Evolutionary conservation across 2,329 filamentous ascomycete species (phyloP).

Genomic region (Lecanicillium sp.): DNA sequence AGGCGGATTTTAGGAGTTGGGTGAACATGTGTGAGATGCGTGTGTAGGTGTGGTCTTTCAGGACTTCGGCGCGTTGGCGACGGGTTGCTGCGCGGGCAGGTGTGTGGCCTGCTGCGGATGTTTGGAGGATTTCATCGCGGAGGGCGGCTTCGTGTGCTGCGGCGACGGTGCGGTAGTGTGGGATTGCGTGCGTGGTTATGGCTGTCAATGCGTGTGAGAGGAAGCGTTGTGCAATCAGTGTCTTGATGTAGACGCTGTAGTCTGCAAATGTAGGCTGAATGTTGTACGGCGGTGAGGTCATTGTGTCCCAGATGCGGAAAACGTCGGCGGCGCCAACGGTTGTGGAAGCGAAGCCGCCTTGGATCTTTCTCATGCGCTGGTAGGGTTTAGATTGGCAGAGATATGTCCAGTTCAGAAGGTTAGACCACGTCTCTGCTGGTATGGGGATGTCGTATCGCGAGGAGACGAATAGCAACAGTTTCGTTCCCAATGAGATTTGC

Average conservation of each 20-base stretch:
- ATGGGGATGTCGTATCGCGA: conserved; percentile 50
- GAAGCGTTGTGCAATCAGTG: conserved; percentile 22
- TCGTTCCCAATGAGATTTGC: conserved; percentile 48
- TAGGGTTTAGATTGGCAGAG: conserved; percentile 37
- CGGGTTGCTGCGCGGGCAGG: conserved; percentile 13
- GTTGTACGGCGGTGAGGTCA: conserved; percentile 50
- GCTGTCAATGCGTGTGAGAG: conserved; percentile 24
- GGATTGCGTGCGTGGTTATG: conserved; percentile 32
- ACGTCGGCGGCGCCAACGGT: conserved; percentile 35
- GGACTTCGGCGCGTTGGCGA: conserved; percentile 20
- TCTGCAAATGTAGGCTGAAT: conserved; percentile 49
- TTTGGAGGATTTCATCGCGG: conserved; percentile 24
- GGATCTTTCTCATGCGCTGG: conserved; percentile 25
- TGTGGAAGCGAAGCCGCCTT: conserved; percentile 19
- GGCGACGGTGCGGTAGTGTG: conserved; percentile 23
- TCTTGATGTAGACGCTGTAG: conserved; percentile 36
- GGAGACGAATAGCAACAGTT: conserved; percentile 55
- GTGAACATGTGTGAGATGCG: conserved; percentile 20
- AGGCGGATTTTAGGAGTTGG: conserved; percentile 18
- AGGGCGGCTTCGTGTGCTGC: conserved; percentile 18
- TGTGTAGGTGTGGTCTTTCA: conserved; percentile 24
- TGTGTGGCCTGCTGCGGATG: conserved; percentile 11
- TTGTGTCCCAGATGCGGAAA: conserved; percentile 46
- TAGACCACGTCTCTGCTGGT: conserved; percentile 50
- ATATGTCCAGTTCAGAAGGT: conserved; percentile 60